These are phyloP conservation scores for Suillus subaureus DNA, from an alignment of 768 basidiomycete species.

Conservation along the genomic window DNA sequence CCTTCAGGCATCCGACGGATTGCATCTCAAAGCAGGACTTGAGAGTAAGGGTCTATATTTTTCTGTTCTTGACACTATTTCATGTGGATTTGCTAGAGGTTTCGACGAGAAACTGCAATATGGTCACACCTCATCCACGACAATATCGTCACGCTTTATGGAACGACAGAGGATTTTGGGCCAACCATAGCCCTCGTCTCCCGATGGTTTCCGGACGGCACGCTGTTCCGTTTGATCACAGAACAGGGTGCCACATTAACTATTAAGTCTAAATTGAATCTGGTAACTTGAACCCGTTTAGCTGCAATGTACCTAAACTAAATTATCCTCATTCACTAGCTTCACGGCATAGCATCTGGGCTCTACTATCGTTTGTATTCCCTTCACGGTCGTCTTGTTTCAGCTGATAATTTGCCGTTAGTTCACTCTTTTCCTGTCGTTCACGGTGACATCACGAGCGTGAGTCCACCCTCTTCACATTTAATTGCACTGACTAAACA, in stretches of 20 bases:
- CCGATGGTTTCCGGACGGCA: slow-evolving; percentile 3
- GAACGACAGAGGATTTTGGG: slow-evolving; percentile 15
- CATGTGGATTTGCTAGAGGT: slow-evolving; percentile 9
- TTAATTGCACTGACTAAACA: too few relatives aligned
- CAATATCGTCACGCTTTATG: slow-evolving; percentile 22
- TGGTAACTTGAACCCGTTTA: background rate
- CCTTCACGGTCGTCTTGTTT: too few relatives aligned
- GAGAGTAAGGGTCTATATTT: background rate
- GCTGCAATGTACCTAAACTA: background rate
- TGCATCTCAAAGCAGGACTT: background rate
- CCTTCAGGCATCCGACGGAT: background rate
- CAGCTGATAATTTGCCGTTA: background rate
- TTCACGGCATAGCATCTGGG: slow-evolving; percentile 17
- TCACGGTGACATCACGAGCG: slow-evolving; percentile 22
- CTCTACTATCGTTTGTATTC: slow-evolving; percentile 13
- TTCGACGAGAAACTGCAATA: slow-evolving; percentile 20
- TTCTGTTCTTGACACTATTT: background rate
- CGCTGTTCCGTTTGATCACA: background rate
- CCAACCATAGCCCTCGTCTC: background rate
- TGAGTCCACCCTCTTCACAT: slow-evolving; percentile 6
- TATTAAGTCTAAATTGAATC: background rate
- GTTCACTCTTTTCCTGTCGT: slow-evolving; percentile 20
- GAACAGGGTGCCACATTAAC: background rate
- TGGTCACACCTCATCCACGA: slow-evolving; percentile 21
- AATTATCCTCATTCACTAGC: slow-evolving; percentile 9